These are phyloP conservation scores for Neocucurbitaria cava DNA, from an alignment of 2,329 filamentous ascomycete species.

Conservation along the genomic window DNA sequence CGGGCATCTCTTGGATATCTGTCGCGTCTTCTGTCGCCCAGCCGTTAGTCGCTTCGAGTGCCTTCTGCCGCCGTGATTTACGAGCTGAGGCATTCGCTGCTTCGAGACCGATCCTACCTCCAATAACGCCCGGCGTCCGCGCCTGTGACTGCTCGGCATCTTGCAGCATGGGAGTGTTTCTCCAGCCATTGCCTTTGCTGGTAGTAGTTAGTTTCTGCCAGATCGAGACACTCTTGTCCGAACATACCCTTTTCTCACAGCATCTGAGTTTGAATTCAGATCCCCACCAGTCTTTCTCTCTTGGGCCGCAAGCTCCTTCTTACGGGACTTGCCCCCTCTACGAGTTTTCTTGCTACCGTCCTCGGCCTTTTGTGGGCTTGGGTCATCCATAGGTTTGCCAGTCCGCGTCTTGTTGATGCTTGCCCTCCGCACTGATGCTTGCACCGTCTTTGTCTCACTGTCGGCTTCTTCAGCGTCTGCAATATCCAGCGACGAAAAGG, in stretches of 20 bases:
- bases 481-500: conserved; percentile 50
- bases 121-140: conserved; percentile 48
- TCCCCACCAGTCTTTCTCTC: conserved; percentile 44
- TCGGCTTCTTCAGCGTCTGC: conserved; percentile 49
- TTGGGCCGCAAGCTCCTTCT: conserved; percentile 54
- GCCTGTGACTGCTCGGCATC: conserved; percentile 54
- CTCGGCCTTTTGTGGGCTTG: conserved; percentile 37
- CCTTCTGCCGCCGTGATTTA: conserved; percentile 56
- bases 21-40: conserved; percentile 97
- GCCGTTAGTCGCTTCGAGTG: conserved; percentile 71
- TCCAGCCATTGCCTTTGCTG: conserved; percentile 69
- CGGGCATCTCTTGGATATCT: conserved; percentile 89
- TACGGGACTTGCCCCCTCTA: conserved; percentile 53
- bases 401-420: conserved; percentile 51
- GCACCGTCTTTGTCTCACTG: conserved; percentile 39
- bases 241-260: conserved; percentile 42
- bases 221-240: conserved; percentile 16
- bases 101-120: conserved; percentile 45
- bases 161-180: conserved; percentile 72
- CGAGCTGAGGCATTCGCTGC: conserved; percentile 48
- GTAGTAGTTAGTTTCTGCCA: conserved; percentile 15
- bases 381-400: conserved; percentile 50
- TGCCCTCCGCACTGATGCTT: conserved; percentile 36
- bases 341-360: conserved; percentile 55
- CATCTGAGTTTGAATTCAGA: conserved; percentile 34